phyloP scores from a whole-genome alignment of 2,329 filamentous ascomycete genomes.

The Claviceps paspali region DNA sequence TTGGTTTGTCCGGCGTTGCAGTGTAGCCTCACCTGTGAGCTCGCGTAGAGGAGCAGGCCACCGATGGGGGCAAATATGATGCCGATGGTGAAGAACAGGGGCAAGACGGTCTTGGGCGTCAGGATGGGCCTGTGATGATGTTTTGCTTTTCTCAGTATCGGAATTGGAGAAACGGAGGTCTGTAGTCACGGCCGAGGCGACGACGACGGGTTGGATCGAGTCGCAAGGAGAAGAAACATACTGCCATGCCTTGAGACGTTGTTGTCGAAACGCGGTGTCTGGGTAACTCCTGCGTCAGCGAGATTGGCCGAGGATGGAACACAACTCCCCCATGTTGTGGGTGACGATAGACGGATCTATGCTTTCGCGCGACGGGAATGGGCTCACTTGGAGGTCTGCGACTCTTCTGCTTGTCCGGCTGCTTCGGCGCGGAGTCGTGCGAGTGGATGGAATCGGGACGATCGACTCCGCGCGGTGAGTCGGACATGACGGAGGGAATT shows the following conservation, averaged over 20 bases:
- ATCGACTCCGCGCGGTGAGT: constrained; percentile 28
- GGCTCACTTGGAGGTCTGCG: constrained; percentile 68
- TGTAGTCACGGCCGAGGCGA: too few relatives aligned
- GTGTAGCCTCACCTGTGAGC: constrained; percentile 46
- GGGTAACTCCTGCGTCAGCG: constrained; percentile 5
- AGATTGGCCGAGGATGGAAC: neutral
- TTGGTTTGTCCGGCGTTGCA: neutral
- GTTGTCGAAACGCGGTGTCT: constrained; percentile 96
- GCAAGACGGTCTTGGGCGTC: constrained; percentile 84
- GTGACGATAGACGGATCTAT: constrained; percentile 3
- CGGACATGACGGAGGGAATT: constrained; percentile 27
- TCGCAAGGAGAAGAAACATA: constrained; percentile 32
- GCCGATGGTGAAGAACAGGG: constrained; percentile 80
- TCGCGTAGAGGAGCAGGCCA: constrained; percentile 73
- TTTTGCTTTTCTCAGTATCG: neutral
- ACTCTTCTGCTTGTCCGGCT: constrained; percentile 71
- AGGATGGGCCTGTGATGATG: constrained; percentile 58
- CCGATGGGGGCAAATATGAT: constrained; percentile 90
- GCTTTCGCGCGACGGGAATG: too few relatives aligned
- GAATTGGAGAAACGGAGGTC: constrained; percentile 20
- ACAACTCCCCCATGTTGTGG: constrained; percentile 4
- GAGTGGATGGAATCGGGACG: constrained; percentile 39
- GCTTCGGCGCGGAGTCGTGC: constrained; percentile 34
- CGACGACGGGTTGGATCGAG: too few relatives aligned
- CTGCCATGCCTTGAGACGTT: constrained; percentile 98